These are phyloP conservation scores for Physcomitrium patens DNA, from an alignment of 225 moss, liverwort and hornwort species.

Conservation along the genomic window DNA sequence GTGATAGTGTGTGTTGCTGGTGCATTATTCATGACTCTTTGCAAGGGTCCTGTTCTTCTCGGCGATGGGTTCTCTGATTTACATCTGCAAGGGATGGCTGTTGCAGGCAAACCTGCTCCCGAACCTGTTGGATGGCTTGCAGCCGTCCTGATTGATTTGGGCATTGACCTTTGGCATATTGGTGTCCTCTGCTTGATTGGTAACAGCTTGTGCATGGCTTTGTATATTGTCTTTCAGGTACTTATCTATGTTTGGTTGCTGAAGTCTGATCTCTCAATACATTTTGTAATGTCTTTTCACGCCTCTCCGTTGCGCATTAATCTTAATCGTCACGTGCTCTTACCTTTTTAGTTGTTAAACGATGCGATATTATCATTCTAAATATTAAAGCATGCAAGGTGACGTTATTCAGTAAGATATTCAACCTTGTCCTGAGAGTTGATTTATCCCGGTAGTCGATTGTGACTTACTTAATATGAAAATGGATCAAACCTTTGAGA, in stretches of 20 bases:
- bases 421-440: constrained; percentile 28
- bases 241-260: not conserved
- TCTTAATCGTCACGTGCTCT: not conserved
- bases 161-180: constrained; percentile 79
- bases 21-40: constrained; percentile 71
- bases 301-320: not conserved
- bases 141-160: constrained; percentile 64
- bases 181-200: constrained; percentile 79
- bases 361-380: not conserved
- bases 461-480: not conserved
- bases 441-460: constrained; percentile 18
- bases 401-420: not conserved
- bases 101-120: constrained; percentile 89
- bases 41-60: constrained; percentile 68
- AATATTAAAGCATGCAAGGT: not conserved
- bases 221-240: constrained; percentile 92
- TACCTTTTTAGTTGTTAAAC: not conserved
- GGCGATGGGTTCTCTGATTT: constrained; percentile 83
- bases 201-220: constrained; percentile 80
- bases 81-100: constrained; percentile 62
- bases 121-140: constrained; percentile 91
- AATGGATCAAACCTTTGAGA: constrained; percentile 2
- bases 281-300: constrained; percentile 1
- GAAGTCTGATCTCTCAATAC: not conserved
- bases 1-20: constrained; percentile 69